Conservation (phyloP, 2,329 filamentous ascomycete species). For the Talaromyces albobiverticillius region DNA sequence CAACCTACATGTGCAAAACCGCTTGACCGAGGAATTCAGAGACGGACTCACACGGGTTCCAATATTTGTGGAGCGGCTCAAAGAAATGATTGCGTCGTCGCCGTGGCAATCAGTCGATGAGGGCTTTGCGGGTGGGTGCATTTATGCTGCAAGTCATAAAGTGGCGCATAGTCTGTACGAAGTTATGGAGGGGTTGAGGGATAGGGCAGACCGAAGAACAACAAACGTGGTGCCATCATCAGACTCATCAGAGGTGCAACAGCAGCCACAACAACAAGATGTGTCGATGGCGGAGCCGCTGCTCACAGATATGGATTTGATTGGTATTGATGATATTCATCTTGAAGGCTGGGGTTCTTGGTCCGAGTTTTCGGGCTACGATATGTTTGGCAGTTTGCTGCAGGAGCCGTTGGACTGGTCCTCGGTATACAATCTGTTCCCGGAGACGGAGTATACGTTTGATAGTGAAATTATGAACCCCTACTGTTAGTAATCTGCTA, state of each 20-base stretch:
- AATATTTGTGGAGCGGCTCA: constrained; percentile 12
- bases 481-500: too few species aligned
- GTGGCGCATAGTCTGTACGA: constrained; percentile 5
- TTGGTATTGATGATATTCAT: not conserved
- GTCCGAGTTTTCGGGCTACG: not conserved
- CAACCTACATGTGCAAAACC: constrained; percentile 10
- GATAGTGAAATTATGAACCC: too few species aligned
- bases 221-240: too few species aligned
- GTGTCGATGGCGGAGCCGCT: not conserved
- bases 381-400: not conserved
- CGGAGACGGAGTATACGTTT: not conserved
- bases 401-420: not conserved
- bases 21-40: not conserved
- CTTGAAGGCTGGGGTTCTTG: not conserved
- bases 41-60: not conserved
- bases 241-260: not conserved
- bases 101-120: constrained; percentile 7
- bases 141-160: constrained; percentile 17
- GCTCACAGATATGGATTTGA: not conserved
- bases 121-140: constrained; percentile 18
- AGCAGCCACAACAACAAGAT: too few species aligned
- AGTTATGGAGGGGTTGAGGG: constrained; percentile 9
- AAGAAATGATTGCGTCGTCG: constrained; percentile 11
- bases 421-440: not conserved
- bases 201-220: not conserved